Conservation (phyloP, 2,329 filamentous ascomycete species). For the Aspergillus quadrilineatus region DNA sequence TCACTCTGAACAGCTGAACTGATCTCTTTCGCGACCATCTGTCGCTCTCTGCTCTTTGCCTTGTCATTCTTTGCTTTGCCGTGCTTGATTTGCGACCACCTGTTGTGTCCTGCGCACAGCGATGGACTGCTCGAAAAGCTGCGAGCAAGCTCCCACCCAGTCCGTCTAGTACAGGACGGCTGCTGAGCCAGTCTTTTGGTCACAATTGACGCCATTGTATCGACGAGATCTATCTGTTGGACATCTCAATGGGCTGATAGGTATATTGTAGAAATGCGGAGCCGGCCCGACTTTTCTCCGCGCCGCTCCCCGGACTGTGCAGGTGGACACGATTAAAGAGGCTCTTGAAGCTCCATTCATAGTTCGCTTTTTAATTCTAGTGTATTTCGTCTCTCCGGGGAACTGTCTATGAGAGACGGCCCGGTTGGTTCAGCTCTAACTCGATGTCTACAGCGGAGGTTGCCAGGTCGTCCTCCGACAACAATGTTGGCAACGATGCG, state of each 20-base stretch:
- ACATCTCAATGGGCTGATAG: background rate
- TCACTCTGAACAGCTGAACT: slow-evolving; percentile 71
- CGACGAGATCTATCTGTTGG: no score
- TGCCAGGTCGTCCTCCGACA: slow-evolving; percentile 33
- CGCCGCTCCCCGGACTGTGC: slow-evolving; percentile 21
- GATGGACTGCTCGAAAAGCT: slow-evolving; percentile 49
- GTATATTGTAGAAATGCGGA: slow-evolving; percentile 15
- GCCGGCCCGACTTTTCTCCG: slow-evolving; percentile 34
- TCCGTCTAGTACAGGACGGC: slow-evolving; percentile 7
- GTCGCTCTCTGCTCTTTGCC: slow-evolving; percentile 70
- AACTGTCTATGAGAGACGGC: slow-evolving; percentile 16
- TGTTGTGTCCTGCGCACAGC: slow-evolving; percentile 71
- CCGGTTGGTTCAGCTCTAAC: slow-evolving; percentile 13
- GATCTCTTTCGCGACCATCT: slow-evolving; percentile 68
- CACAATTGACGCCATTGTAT: slow-evolving; percentile 28
- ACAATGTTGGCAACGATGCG: slow-evolving; percentile 32
- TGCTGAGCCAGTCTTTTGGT: slow-evolving; percentile 22
- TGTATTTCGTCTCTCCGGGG: slow-evolving; percentile 1
- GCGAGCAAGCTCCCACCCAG: slow-evolving; percentile 37
- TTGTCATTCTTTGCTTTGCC: slow-evolving; percentile 84
- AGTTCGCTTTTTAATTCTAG: slow-evolving; percentile 1
- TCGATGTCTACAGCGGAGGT: slow-evolving; percentile 43
- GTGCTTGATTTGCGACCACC: slow-evolving; percentile 95
- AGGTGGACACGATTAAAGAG: slow-evolving; percentile 18
- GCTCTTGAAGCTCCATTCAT: slow-evolving; percentile 2